Evolutionary conservation across 768 basidiomycete species (phyloP).

Genomic region (Leccinum olivaceopallidum): DNA sequence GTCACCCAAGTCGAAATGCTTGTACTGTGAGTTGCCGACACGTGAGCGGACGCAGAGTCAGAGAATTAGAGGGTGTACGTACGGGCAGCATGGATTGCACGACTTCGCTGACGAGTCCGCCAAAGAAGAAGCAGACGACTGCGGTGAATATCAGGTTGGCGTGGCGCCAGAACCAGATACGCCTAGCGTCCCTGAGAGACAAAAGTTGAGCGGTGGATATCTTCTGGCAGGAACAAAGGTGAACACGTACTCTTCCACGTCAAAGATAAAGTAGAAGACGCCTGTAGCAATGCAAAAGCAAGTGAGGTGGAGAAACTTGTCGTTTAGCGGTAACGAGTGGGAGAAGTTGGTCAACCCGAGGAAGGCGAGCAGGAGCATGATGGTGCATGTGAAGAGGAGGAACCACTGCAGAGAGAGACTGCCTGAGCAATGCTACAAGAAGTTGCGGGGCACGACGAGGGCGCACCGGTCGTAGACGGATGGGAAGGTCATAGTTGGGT

Average conservation of each 20-base stretch:
- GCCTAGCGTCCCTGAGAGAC: conserved; percentile 61
- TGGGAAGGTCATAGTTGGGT: conserved; percentile 67
- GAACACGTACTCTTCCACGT: conserved; percentile 77
- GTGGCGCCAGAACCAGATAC: conserved; percentile 88
- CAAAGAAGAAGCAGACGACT: conserved; percentile 74
- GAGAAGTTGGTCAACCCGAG: conserved; percentile 77
- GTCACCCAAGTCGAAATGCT: conserved; percentile 72
- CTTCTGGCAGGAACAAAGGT: too few relatives aligned
- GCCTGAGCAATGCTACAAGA: conserved; percentile 9
- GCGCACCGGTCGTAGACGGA: conserved; percentile 70
- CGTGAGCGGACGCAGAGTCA: conserved; percentile 2
- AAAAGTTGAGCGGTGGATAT: neutral
- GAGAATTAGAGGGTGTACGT: conserved; percentile 21
- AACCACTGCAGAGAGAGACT: conserved; percentile 62
- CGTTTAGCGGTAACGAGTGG: conserved; percentile 65
- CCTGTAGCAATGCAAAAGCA: conserved; percentile 75
- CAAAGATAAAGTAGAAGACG: conserved; percentile 86
- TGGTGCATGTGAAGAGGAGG: conserved; percentile 61
- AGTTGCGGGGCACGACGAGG: neutral
- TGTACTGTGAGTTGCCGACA: conserved; percentile 46
- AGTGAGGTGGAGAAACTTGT: conserved; percentile 78
- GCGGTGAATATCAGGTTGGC: conserved; percentile 66
- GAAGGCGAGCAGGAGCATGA: conserved; percentile 71
- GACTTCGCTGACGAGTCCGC: conserved; percentile 79
- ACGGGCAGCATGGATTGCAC: conserved; percentile 80